Evolutionary conservation across 1,139 yeast species (phyloP), one percentile per base, ranked within the genome.

Genomic region (Scheffersomyces segobiensis): DNA sequence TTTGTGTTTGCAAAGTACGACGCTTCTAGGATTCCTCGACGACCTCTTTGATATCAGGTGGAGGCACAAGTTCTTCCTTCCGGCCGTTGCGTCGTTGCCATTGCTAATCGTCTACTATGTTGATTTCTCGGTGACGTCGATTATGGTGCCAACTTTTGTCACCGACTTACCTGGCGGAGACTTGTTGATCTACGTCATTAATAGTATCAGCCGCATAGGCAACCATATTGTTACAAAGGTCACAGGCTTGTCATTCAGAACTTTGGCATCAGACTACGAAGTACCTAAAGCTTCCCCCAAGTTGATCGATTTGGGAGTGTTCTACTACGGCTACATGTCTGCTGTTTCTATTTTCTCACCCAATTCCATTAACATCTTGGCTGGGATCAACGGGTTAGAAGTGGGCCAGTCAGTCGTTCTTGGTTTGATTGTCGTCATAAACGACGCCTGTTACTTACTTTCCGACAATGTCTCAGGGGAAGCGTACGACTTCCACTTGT

Each of bases 371-470:
- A 95, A 95, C 71, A 95, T 95, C 57, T 79, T 93, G 53, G 99
- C 99, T 0, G 99, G 99, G 3, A 85, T 95, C 56, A 95, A 95
- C 71, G 99, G 99, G 0, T 80, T 95, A 52, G 99, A 95, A 73
- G 98, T 93, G 14, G 98, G 98, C 22, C 99, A 95, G 73, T 87
- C 96, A 47, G 82, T 95, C 17, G 88, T 95, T 0, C 79, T 95
- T 59, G 93, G 92, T 0, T 56, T 86, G 0, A 81, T 92, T 47
- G 83, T 95, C 57, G 76, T 95, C 46, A 66, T 87, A 53, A 95
- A 95, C 73, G 99, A 95, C 71, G 69, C 82, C 26, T 82, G 91
- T 67, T 95, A 93, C 72, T 75, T 93, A 58, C 67, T 84, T 17
- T 71, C 80, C 10, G 57, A 72, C 19, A 66, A 69, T 7, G 68